These are phyloP conservation scores for Coemansia sp. DNA, from an alignment of 192 early-diverging fungal species.

Conservation along the genomic window DNA sequence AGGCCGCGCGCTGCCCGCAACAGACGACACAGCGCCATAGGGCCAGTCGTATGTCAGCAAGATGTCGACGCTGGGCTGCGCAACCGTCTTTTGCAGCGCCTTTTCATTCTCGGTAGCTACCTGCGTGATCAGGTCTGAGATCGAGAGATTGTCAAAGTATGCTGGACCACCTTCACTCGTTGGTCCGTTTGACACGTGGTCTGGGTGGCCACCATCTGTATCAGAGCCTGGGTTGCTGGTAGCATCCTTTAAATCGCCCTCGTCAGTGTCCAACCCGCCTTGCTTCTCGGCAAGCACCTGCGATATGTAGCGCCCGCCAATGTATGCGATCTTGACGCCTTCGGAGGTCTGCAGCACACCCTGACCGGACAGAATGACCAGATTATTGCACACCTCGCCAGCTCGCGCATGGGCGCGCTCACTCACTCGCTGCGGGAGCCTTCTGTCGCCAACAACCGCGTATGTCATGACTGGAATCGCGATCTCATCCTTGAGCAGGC, in stretches of 20 bases:
- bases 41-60: conserved; percentile 86
- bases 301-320: conserved; percentile 27
- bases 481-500: conserved; percentile 56
- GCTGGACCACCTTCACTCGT: not conserved
- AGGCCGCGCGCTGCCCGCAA: not conserved
- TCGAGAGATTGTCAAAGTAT: conserved; percentile 19
- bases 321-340: conserved; percentile 47
- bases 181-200: not conserved
- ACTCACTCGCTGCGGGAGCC: conserved; percentile 56
- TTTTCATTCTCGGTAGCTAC: conserved; percentile 38
- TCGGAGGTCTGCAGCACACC: conserved; percentile 48
- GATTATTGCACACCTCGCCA: conserved; percentile 74
- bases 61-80: conserved; percentile 61
- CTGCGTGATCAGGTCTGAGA: conserved; percentile 20
- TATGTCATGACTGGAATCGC: conserved; percentile 71
- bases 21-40: conserved; percentile 25
- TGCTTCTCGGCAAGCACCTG: not conserved
- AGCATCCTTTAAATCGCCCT: not conserved
- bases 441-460: conserved; percentile 62
- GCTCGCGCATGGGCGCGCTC: conserved; percentile 50
- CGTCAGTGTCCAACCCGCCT: not conserved
- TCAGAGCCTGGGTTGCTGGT: not conserved
- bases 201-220: not conserved
- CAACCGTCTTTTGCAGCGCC: conserved; percentile 21
- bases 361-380: conserved; percentile 64